Percentiles rank a stretch among this genome's conserved stretches.
These are phyloP conservation scores for Xylaria bambusicola DNA, from an alignment of 495 filamentous ascomycete species.

Conservation along the genomic window DNA sequence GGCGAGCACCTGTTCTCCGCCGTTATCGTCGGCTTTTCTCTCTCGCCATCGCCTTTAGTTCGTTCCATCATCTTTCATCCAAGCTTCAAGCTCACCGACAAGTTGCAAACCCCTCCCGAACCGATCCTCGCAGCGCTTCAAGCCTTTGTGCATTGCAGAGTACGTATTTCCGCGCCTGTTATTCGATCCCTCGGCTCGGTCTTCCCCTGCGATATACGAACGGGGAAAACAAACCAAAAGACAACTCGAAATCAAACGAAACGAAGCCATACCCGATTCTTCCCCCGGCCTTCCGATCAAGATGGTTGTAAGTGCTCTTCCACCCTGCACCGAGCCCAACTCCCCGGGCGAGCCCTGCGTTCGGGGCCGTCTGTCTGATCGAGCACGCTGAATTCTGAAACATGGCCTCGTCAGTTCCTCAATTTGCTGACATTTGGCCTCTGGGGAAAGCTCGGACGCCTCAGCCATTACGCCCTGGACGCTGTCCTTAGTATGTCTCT, in stretches of 20 bases:
- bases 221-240: neutral
- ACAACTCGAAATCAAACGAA: too few relatives aligned
- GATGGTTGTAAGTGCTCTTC: conserved; percentile 47
- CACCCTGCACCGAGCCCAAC: conserved; percentile 13
- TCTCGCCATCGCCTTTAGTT: too few relatives aligned
- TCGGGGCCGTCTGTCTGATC: conserved; percentile 2
- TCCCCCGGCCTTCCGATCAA: conserved; percentile 17
- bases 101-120: too few relatives aligned
- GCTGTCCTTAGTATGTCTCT: conserved; percentile 77
- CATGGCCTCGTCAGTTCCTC: conserved; percentile 49
- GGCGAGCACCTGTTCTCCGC: neutral
- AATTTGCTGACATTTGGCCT: conserved; percentile 62
- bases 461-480: conserved; percentile 95
- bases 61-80: neutral
- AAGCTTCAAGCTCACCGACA: too few relatives aligned
- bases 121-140: too few relatives aligned
- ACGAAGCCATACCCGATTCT: neutral
- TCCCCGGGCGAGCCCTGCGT: conserved; percentile 9
- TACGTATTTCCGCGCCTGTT: too few relatives aligned
- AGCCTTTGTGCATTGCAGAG: too few relatives aligned
- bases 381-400: conserved; percentile 22
- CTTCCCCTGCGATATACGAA: too few relatives aligned
- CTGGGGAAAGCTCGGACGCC: conserved; percentile 79
- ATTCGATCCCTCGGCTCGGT: too few relatives aligned
- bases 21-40: neutral